Evolutionary conservation across 2,329 filamentous ascomycete species (phyloP).

Genomic region (Aspergillus proliferans): DNA sequence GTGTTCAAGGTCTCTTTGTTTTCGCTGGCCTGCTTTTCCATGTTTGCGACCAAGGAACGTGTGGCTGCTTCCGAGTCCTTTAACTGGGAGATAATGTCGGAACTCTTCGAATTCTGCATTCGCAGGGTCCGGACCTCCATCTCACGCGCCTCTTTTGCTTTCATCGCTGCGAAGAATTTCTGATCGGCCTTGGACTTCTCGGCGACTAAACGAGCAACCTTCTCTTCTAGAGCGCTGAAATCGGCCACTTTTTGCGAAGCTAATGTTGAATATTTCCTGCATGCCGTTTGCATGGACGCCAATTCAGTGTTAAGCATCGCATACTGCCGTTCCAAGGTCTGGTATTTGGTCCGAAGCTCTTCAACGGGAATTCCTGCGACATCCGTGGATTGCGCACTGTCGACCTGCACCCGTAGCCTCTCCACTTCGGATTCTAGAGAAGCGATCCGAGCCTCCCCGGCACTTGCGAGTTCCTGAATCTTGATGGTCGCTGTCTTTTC

Average conservation of each 20-base stretch:
- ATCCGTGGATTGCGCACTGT: slow-evolving; percentile 43
- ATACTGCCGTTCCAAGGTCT: slow-evolving; percentile 72
- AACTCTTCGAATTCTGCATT: slow-evolving; percentile 79
- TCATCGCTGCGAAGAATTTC: slow-evolving; percentile 95
- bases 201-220: slow-evolving; percentile 63
- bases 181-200: slow-evolving; percentile 97
- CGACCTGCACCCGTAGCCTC: slow-evolving; percentile 55
- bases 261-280: slow-evolving; percentile 78
- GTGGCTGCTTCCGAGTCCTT: slow-evolving; percentile 83
- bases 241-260: slow-evolving; percentile 84
- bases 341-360: slow-evolving; percentile 66
- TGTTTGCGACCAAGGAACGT: slow-evolving; percentile 67
- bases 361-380: slow-evolving; percentile 59
- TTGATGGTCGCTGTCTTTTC: slow-evolving; percentile 64
- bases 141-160: slow-evolving; percentile 80
- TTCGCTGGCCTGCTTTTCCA: slow-evolving; percentile 87
- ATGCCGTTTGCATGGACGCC: slow-evolving; percentile 81
- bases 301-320: slow-evolving; percentile 80
- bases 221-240: slow-evolving; percentile 68
- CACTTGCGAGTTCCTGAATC: slow-evolving; percentile 70
- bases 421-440: slow-evolving; percentile 78
- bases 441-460: slow-evolving; percentile 72
- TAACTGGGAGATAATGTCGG: slow-evolving; percentile 85
- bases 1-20: slow-evolving; percentile 70
- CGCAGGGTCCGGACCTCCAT: slow-evolving; percentile 73